phyloP scores from a whole-genome alignment of 805 yeast species.

The Myxozyma vanderwaltii region DNA sequence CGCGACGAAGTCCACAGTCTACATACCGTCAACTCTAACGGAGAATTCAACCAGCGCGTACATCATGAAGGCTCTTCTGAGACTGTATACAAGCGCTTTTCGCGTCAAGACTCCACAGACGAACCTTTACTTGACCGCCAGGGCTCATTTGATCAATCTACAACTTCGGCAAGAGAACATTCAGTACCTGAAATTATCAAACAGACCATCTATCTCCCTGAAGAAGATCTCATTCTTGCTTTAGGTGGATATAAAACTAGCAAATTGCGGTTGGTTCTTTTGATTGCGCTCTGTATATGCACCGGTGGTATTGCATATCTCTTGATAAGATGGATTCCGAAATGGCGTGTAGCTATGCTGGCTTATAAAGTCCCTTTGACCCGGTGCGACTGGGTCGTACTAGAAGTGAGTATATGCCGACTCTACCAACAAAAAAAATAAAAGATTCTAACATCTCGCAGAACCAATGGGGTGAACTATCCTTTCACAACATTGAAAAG shows the following conservation, averaged over 20 bases:
- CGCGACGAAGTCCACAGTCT: constrained; percentile 28
- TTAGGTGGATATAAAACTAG: constrained; percentile 83
- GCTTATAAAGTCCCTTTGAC: constrained; percentile 73
- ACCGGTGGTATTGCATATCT: constrained; percentile 77
- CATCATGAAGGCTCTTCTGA: not conserved
- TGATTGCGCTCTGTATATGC: constrained; percentile 55
- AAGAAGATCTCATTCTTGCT: constrained; percentile 92
- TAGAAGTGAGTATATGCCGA: constrained; percentile 50
- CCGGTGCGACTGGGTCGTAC: constrained; percentile 85
- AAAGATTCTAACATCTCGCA: not conserved
- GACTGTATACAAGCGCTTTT: not conserved
- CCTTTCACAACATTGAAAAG: constrained; percentile 57
- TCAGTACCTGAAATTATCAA: constrained; percentile 12
- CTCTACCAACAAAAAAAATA: not conserved
- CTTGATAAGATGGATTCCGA: constrained; percentile 82
- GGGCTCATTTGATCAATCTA: constrained; percentile 10
- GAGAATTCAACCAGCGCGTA: constrained; percentile 1
- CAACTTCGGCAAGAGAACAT: not conserved
- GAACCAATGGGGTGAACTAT: constrained; percentile 87
- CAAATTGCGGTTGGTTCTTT: constrained; percentile 49
- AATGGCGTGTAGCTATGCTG: constrained; percentile 63
- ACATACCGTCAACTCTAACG: constrained; percentile 21
- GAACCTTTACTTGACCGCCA: constrained; percentile 5
- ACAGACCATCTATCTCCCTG: constrained; percentile 90
- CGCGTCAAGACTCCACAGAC: constrained; percentile 3